phyloP scores from a whole-genome alignment of 495 filamentous ascomycete genomes.

The Lentithecium fluviatile region DNA sequence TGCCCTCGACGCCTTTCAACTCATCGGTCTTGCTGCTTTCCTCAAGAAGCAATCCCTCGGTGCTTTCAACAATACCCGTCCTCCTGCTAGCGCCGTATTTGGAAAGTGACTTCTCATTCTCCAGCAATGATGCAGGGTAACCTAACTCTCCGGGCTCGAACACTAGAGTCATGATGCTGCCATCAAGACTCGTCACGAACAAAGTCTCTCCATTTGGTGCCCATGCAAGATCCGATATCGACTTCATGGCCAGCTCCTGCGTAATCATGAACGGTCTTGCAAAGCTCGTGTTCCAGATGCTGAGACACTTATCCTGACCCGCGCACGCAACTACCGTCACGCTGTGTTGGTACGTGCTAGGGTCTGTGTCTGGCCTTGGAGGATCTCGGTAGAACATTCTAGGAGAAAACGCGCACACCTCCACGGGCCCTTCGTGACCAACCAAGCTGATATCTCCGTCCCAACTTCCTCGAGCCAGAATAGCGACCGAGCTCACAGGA shows the following conservation, averaged over 20 bases:
- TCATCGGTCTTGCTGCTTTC: slow-evolving; percentile 90
- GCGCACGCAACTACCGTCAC: slow-evolving; percentile 96
- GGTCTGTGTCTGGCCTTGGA: slow-evolving; percentile 42
- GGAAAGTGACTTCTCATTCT: slow-evolving; percentile 87
- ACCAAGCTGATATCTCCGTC: slow-evolving; percentile 97
- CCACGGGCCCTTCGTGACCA: slow-evolving; percentile 92
- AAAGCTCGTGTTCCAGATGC: slow-evolving; percentile 95
- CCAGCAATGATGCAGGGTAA: slow-evolving; percentile 69
- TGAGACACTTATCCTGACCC: slow-evolving; percentile 92
- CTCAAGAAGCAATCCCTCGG: slow-evolving; percentile 81
- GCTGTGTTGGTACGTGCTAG: slow-evolving; percentile 47
- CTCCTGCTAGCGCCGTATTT: slow-evolving; percentile 87
- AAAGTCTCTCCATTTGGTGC: slow-evolving; percentile 85
- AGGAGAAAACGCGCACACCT: slow-evolving; percentile 96
- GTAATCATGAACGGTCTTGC: slow-evolving; percentile 84
- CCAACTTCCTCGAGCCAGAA: slow-evolving; percentile 89
- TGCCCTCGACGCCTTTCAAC: slow-evolving; percentile 79
- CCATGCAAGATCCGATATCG: slow-evolving; percentile 93
- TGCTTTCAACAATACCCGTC: slow-evolving; percentile 85
- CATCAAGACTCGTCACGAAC: slow-evolving; percentile 83
- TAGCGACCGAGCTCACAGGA: slow-evolving; percentile 93
- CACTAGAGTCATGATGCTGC: slow-evolving; percentile 71
- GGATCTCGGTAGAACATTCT: slow-evolving; percentile 80
- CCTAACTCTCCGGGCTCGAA: slow-evolving; percentile 75
- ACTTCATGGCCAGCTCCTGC: slow-evolving; percentile 83